Base-by-base conservation (phyloP, 2,329 filamentous ascomycete species). In the Epichloe baconii region DNA sequence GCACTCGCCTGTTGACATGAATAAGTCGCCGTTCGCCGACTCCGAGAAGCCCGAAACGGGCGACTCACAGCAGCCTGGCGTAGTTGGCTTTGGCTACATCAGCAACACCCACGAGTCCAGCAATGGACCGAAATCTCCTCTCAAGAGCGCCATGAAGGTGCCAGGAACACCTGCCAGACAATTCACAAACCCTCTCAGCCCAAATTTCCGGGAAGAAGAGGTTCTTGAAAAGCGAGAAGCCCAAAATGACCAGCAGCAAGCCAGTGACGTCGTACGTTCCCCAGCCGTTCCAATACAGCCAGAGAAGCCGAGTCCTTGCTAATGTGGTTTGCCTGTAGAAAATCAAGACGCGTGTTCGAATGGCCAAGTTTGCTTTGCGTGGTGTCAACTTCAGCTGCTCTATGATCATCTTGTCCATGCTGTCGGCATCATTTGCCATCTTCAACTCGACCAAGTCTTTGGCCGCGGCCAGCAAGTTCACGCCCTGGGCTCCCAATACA, bases 381-480 rank as follows among this genome's bases (percentile, higher is more conserved):
- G 85, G 88, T 52, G 86, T 97, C 71, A 96, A 91, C 76, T 97
- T 98, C 69, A 89, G 88, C 68, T 98, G 93, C 75, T 91, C 87
- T 67, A 77, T 97, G 54, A 96, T 98, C 65, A 88, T 98, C 57
- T 78, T 98, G 52, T 77, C 89, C 55, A 91, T 98, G 80, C 74
- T 98, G 50, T 83, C 86, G 14, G 80, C 88, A n/a, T 88, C 88
- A 3, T 87, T 98, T 63, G 73, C 82, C 58, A 90, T 98, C 67
- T 98, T 98, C 80, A 88, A 93, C 67, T 79, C 89, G 47, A 96
- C 93, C 53, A 87, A 80, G 64, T 50, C 70, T 15, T 74, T 98
- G 2, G 80, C 89, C 36, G 63, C 80, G 14, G 80, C 91, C 57
- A 95, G 88, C 72, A 81, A 79, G 54, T 80, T 95, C 57, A 88